These are phyloP conservation scores for Tilletia indica DNA, from an alignment of 1,284 basidiomycete genomes.

Conservation along the genomic window DNA sequence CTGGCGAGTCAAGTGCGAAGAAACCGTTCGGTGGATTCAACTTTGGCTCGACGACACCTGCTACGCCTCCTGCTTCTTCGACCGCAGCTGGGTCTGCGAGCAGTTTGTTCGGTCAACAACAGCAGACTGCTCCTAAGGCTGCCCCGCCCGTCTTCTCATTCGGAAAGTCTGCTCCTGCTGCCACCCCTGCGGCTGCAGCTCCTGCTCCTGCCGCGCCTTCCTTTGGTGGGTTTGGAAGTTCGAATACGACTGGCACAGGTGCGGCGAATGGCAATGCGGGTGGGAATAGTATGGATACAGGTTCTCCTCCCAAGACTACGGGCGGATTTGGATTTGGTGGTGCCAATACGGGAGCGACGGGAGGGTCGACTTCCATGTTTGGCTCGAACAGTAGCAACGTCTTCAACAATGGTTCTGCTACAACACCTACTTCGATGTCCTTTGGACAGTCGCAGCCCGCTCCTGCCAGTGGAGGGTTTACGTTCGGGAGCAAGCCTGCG, in stretches of 20 bases:
- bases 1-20: neutral
- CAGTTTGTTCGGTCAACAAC: neutral
- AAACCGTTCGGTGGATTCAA: slow-evolving; percentile 1
- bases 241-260: neutral
- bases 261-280: neutral
- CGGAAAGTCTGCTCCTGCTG: neutral
- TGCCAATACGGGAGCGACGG: neutral
- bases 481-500: neutral
- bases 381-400: neutral
- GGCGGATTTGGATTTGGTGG: neutral
- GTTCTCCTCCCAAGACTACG: slow-evolving; percentile 6
- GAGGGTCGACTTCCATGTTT: neutral
- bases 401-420: neutral
- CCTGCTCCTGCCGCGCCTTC: neutral
- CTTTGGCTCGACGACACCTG: neutral
- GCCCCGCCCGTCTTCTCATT: neutral
- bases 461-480: no score
- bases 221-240: neutral
- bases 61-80: neutral
- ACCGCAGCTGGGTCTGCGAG: neutral
- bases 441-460: slow-evolving; percentile 2
- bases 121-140: neutral
- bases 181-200: neutral
- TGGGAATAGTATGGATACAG: slow-evolving; percentile 11
- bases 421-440: neutral